Evolutionary conservation across 2,329 filamentous ascomycete genomes (phyloP), one percentile per base, ranked within the genome.

Genomic region (Diaporthe sp.): DNA sequence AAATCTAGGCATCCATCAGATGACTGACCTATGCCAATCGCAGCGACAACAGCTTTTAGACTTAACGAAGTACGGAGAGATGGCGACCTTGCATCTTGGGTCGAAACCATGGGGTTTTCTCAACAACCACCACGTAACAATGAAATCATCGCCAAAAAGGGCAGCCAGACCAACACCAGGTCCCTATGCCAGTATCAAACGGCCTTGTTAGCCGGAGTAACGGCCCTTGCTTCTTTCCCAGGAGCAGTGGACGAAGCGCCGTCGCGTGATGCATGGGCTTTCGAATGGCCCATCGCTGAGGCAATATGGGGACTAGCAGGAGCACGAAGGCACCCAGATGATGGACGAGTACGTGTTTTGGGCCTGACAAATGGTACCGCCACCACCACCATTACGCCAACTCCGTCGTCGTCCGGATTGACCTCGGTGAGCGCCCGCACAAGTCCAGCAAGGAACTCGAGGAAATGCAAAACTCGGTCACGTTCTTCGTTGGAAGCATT

Each of bases 341-440:
- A 78, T 86, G 44, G 80, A 80, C 15, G 80, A 81, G 72, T 85
- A 84, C 74, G 74, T 84, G n/a, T 1, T 73, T 78, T 28, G 76
- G 82, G 53, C 84, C 85, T 1, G 22, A 79, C 22, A 58, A 74
- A 8, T 87, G 85, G 85, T 85, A 83, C 71, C 75, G 77, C 8
- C 84, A 86, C 72, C 82, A 86, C 73, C 85, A 84, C 76, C 83
- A 84, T n/a, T 87, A 85, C 77, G 80, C 84, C 19, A 84, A 83
- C 74, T 82, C 82, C 1, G 82, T 86, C 22, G 79, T 86, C 19
- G 79, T 84, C 77, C 81, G 82, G 15, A 83, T 86, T 61, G 81
- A 80, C 13, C 78, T 84, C 5, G 83, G 82, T 6, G 80, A 83
- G 69, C 79, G 80, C n/a, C 77, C 82, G 2, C 57, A 68, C 46